These are phyloP conservation scores for Aciculosporium take DNA, from an alignment of 2,329 filamentous ascomycete species.

Conservation along the genomic window DNA sequence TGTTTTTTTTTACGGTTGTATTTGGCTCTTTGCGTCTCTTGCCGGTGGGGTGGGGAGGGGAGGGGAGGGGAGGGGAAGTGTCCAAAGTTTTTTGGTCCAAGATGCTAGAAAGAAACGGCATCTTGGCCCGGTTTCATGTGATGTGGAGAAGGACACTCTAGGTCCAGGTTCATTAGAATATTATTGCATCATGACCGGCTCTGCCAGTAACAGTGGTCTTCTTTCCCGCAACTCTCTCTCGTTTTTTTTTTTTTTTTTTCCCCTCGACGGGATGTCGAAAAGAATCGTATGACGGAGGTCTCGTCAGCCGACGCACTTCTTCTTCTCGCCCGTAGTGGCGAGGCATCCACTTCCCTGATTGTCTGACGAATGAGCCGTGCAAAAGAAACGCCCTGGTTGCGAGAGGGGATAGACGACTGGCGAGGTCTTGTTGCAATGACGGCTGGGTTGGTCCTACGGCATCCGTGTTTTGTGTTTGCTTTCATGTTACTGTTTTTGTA, in stretches of 20 bases:
- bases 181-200: slow-evolving; percentile 24
- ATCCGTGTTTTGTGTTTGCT: too few relatives aligned
- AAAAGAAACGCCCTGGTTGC: too few relatives aligned
- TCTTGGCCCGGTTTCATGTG: slow-evolving; percentile 21
- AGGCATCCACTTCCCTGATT: too few relatives aligned
- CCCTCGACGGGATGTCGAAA: background rate
- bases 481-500: too few relatives aligned
- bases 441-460: too few relatives aligned
- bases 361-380: too few relatives aligned
- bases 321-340: too few relatives aligned
- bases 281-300: too few relatives aligned
- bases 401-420: too few relatives aligned
- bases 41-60: slow-evolving; percentile 15
- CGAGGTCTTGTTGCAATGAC: too few relatives aligned
- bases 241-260: slow-evolving; percentile 4
- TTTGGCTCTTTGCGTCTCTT: slow-evolving; percentile 25
- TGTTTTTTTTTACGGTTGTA: slow-evolving; percentile 25
- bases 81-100: slow-evolving; percentile 25
- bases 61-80: slow-evolving; percentile 12
- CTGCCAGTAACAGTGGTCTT: slow-evolving; percentile 14
- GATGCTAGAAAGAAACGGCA: slow-evolving; percentile 19
- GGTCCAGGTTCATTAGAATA: slow-evolving; percentile 24
- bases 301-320: too few relatives aligned
- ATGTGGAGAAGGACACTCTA: slow-evolving; percentile 23
- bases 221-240: too few relatives aligned